Evolutionary conservation across 2,329 filamentous ascomycete species (phyloP), one percentile per base, ranked within the genome.

Genomic region (Xylariaceae sp.): DNA sequence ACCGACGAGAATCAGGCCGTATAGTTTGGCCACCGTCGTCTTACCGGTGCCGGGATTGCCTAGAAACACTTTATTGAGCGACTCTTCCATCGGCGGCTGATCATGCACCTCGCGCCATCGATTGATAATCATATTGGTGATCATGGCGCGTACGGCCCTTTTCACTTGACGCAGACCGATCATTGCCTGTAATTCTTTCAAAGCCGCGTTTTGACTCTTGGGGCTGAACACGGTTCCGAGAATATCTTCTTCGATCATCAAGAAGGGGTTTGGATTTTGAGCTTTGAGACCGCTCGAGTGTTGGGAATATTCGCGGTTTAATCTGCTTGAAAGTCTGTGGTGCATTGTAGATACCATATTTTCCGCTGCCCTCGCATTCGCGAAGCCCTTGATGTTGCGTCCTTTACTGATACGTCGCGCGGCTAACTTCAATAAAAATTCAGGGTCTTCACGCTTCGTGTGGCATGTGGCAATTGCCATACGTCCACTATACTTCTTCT

Each of bases 341-440:
- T 34, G 20, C 33, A 39, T 40, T 12, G 6, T 5, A 5, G 36
- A 27, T 3, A 40, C 14, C 6, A 42, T 21, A 23, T 49, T 49
- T 17, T 52, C 46, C 5, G 49, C 35, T 12, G 46, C 38, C 1
- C 86, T 71, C 0, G 86, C 86, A 54, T 92, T 91, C 0, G 83
- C 86, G 48, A 90, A 91, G 0, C 85, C 85, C 22, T 81, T 75
- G 1, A 71, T 71, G 0, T 81, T 84, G 0, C 86, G 77, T 0
- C 76, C 75, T 5, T 36, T 16, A 12, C 44, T 47, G 11, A 53
- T 33, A 1, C 50, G 40, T 19, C 74, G 68, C 0, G 84, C 84
- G 11, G 89, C 64, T 1, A 85, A 70, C 0, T 80, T 72, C 0
- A 88, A 68, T 0, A 86, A 85, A 1, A 61, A 57, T 0, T 69